Conservation (phyloP, 352 stramenopile species). For the Pythium dissotocum region DNA sequence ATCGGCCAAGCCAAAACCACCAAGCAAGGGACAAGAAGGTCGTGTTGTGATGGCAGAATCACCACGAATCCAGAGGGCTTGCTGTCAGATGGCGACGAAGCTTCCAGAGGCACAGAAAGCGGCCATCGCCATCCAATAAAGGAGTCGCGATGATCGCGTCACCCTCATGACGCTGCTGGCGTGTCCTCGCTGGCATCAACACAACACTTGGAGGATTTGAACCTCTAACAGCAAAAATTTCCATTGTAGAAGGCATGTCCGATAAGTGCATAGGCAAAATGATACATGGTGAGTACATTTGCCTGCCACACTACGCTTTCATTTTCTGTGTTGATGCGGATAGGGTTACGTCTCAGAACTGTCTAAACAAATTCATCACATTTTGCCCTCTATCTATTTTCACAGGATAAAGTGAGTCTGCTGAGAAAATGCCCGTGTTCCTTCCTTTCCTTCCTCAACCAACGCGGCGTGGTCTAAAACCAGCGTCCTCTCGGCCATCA, state of each 20-base stretch:
- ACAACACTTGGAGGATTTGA: neutral
- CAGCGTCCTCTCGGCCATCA: neutral
- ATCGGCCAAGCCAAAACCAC: neutral
- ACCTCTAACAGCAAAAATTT: no score
- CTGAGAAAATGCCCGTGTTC: neutral
- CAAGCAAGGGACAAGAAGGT: neutral
- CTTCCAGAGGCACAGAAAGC: neutral
- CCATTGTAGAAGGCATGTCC: no score
- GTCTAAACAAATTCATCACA: neutral
- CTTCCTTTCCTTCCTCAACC: neutral
- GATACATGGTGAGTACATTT: no score
- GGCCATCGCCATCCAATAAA: neutral
- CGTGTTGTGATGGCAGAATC: neutral
- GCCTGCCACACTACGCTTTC: no score
- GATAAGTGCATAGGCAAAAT: no score
- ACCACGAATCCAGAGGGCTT: neutral
- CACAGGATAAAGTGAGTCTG: neutral
- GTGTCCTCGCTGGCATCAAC: neutral
- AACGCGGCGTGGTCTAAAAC: neutral
- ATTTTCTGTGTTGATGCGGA: neutral
- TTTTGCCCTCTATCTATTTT: neutral
- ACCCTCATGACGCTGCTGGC: neutral
- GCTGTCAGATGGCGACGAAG: neutral
- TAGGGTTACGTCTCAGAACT: neutral
- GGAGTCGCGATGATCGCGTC: neutral